A percentile compares a stretch with the other conserved stretches of the same genome.
phyloP scores from a whole-genome alignment of 2,329 filamentous ascomycete genomes.

The Colletotrichum falcatum region DNA sequence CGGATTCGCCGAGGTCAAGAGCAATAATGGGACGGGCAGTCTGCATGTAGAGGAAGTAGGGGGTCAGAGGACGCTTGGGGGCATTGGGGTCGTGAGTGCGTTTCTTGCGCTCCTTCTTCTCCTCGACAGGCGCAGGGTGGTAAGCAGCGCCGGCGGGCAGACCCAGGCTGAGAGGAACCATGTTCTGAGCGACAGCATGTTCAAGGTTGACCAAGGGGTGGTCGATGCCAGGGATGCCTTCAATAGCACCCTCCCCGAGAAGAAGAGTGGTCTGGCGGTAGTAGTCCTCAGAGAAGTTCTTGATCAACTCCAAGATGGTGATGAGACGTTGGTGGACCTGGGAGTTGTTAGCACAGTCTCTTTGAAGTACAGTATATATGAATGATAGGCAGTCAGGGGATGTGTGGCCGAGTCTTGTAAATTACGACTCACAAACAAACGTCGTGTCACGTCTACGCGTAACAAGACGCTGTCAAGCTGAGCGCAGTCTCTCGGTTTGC shows the following conservation, averaged over 20 bases:
- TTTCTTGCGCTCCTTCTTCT: constrained; percentile 92
- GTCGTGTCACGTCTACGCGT: constrained; percentile 29
- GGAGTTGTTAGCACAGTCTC: constrained; percentile 51
- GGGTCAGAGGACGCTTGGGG: constrained; percentile 92
- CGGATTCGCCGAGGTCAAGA: constrained; percentile 78
- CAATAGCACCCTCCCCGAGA: constrained; percentile 71
- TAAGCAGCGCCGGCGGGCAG: constrained; percentile 26
- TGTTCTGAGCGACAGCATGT: constrained; percentile 60
- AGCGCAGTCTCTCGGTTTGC: not conserved
- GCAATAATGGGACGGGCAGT: constrained; percentile 87
- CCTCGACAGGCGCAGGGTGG: constrained; percentile 62
- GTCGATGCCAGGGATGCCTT: constrained; percentile 55
- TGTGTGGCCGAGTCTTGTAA: constrained; percentile 16
- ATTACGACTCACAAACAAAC: constrained; percentile 43
- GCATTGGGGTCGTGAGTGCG: constrained; percentile 90
- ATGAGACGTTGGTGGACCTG: constrained; percentile 83
- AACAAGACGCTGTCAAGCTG: constrained; percentile 7
- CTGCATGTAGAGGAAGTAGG: constrained; percentile 96
- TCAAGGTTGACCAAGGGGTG: constrained; percentile 65
- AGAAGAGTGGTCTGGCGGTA: constrained; percentile 89
- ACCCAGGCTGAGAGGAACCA: constrained; percentile 50
- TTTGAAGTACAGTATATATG: constrained; percentile 8
- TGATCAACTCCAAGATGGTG: constrained; percentile 82
- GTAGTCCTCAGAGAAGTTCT: constrained; percentile 85
- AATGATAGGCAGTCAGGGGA: not conserved